Conservation (phyloP, 129 eudicot genomes). For the Flaveria sonorensis region DNA sequence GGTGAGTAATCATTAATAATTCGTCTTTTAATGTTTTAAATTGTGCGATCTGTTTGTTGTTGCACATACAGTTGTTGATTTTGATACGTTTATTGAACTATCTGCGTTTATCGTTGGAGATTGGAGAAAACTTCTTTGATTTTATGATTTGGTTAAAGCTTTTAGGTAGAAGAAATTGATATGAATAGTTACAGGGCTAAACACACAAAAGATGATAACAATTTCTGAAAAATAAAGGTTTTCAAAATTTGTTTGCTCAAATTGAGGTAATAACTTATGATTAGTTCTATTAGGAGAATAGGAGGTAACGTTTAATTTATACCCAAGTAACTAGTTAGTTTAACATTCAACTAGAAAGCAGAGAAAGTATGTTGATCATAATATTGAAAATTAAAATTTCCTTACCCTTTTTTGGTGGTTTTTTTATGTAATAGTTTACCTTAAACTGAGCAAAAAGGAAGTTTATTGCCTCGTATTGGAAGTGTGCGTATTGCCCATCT, state of each 20-base stretch:
- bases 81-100: slow-evolving; percentile 1
- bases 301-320: too few species aligned
- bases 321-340: too few species aligned
- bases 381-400: neutral
- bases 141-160: slow-evolving; percentile 4
- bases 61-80: neutral
- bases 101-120: slow-evolving; percentile 5
- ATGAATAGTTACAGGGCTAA: neutral
- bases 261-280: neutral
- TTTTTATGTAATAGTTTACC: neutral
- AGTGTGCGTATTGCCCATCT: neutral
- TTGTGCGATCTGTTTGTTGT: slow-evolving; percentile 30
- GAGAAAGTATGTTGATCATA: neutral
- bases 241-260: neutral
- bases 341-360: too few species aligned
- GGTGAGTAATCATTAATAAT: slow-evolving; percentile 45
- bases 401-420: neutral
- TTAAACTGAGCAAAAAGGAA: too few species aligned
- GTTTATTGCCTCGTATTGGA: neutral
- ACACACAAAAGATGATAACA: neutral
- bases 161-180: slow-evolving; percentile 1
- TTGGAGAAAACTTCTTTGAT: neutral
- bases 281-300: too few species aligned
- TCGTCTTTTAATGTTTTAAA: slow-evolving; percentile 2
- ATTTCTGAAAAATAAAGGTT: neutral